Evolutionary conservation across 208 protist genomes (phyloP), one percentile per base, ranked within the genome.

Genomic region (Leishmania tropica): DNA sequence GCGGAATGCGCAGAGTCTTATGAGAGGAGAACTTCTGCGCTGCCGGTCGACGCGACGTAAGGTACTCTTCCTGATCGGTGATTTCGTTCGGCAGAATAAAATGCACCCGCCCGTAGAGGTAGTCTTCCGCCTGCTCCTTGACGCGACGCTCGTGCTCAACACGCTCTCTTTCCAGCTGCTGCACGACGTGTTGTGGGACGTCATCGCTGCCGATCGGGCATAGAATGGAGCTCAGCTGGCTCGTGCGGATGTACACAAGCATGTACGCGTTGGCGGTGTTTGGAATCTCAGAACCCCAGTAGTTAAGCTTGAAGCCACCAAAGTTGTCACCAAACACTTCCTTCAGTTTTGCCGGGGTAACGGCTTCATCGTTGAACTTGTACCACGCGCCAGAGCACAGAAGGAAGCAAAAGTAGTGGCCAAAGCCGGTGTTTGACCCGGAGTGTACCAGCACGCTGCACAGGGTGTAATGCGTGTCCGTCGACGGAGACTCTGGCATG

Each of bases 361-460:
- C 96, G 1, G 83, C 85, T 75, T 95, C 94, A 79, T 98, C 96
- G 88, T 98, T 95, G 81, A 98, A 98, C 78, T 97, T 97, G 83
- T 95, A 98, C 95, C 96, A 98, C 40, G 80, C 75, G 10, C 89
- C 91, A 28, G 81, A 90, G 68, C 92, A 93, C 76, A 86, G 74
- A 40, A 97, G 60, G 64, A 96, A 98, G 75, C 93, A 97, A 77
- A 92, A 98, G 85, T 98, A 98, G 79, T 98, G 95, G 11, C 95
- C 95, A 88, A 93, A 96, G 8, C 94, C 92, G 13, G 95, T 90
- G 78, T 94, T 93, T n/a, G 94, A 95, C 4, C 95, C 95, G 31
- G 92, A 93, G 79, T 98, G 95, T 45, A 98, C 95, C 65, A 98
- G 84, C 8, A 98, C 95, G 76, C 93, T 97, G 81, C 87, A 96